Percentiles rank a stretch among this genome's conserved stretches.
Evolutionary conservation across 2,329 filamentous ascomycete species (phyloP).

Genomic region (Mariannaea sp.): DNA sequence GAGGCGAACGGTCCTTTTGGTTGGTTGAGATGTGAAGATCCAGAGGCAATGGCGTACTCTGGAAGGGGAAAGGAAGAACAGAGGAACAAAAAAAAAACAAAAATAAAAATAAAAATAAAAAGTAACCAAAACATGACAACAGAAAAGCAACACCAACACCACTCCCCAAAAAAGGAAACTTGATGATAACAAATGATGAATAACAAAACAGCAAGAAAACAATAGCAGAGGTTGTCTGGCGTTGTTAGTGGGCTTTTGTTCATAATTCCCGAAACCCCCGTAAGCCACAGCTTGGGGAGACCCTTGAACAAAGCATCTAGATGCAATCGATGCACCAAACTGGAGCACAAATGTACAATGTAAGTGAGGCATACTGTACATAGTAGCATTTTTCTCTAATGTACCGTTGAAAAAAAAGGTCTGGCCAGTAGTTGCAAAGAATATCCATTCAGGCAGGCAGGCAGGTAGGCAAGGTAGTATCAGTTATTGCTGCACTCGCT

Average conservation of each 20-base stretch:
- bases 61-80: constrained; percentile 7
- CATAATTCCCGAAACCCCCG: not conserved
- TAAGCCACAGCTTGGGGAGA: constrained; percentile 1
- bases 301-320: not conserved
- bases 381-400: no score
- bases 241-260: constrained; percentile 11
- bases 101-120: constrained; percentile 4
- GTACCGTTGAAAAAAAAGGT: no score
- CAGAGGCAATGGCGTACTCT: not conserved
- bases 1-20: constrained; percentile 1
- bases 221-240: constrained; percentile 6
- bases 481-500: no score
- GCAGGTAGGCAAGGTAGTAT: no score
- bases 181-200: constrained; percentile 12
- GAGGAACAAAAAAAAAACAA: constrained; percentile 5
- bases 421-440: no score
- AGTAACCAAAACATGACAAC: not conserved
- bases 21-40: no score
- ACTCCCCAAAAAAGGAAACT: no score
- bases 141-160: no score
- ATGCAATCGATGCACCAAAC: not conserved
- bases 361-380: not conserved
- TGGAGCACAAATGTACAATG: not conserved
- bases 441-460: no score
- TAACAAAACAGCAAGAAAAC: constrained; percentile 3